Base-by-base conservation (phyloP, 768 basidiomycete genomes). In the Lepiota venenata region DNA sequence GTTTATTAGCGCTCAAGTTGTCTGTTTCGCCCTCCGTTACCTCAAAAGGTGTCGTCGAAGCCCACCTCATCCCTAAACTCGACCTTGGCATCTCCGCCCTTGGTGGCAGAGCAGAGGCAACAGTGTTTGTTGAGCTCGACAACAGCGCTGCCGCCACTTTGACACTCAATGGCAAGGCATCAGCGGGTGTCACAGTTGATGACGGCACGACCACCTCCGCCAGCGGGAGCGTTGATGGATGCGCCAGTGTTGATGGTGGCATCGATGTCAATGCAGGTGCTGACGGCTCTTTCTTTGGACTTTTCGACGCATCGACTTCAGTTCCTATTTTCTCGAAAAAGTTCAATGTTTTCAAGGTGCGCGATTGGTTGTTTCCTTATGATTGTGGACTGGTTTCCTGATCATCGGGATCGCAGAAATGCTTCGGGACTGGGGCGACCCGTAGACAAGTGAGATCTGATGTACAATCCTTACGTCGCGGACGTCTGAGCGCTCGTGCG, bases 31-130 rank as follows among this genome's bases (percentile, higher is more conserved):
- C 77, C 2, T 66, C 64, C 27, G 69, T 72, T 20, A 67, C 66
- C 6, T 69, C 74, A 9, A 72, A 70, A 1, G 77, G 75, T 11
- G 69, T 63, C 3, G 54, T 81, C 32, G 63, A 67, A 21, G 80
- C 73, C 4, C 79, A 82, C 59, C 64, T 82, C 38, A 79, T 77
- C 55, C 80, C 80, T 0, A 65, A 65, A 35, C 55, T 80, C 49
- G 72, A 75, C 50, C 67, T 83, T 50, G 75, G 75, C 5, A 61
- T 82, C 35, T 62, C 65, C 9, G 75, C 75, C 6, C 66, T 81
- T 1, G 69, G 60, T 14, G 66, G 66, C 35, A 49, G 61, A 8
- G 74, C 68, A 4, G 58, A 70, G 9, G 71, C 76, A 9, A 65
- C 62, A 1, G 59, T 81, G 16, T 77, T 74, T 63, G 58, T 81